phyloP scores from a whole-genome alignment of 352 stramenopile species.

The Globisporangium megalacanthum region DNA sequence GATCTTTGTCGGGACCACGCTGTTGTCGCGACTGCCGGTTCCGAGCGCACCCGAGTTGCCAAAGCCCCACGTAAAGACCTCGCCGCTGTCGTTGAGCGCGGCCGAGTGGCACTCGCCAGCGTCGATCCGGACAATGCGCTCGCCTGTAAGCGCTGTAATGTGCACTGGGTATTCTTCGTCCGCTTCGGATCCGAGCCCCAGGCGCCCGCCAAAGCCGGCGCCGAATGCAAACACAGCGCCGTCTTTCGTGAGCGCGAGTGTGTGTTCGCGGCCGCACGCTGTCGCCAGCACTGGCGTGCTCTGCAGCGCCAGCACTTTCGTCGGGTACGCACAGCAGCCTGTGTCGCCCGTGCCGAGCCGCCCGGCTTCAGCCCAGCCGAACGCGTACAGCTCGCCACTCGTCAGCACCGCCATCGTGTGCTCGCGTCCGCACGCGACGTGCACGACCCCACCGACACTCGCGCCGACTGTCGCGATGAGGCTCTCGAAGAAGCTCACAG shows the following conservation, averaged over 20 bases:
- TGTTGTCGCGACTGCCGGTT: constrained; percentile 54
- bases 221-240: constrained; percentile 69
- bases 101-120: constrained; percentile 81
- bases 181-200: constrained; percentile 58
- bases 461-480: constrained; percentile 33
- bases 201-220: constrained; percentile 66
- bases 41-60: constrained; percentile 77
- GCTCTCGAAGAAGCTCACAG: constrained; percentile 53
- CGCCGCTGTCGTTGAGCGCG: constrained; percentile 48
- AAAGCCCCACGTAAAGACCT: constrained; percentile 86
- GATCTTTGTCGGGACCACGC: constrained; percentile 33
- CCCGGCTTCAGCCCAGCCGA: constrained; percentile 82
- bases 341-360: constrained; percentile 77
- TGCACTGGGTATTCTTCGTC: constrained; percentile 51
- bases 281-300: constrained; percentile 31
- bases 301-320: constrained; percentile 45
- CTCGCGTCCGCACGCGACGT: constrained; percentile 75
- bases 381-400: constrained; percentile 71
- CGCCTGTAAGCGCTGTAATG: constrained; percentile 27
- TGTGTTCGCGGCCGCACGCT: constrained; percentile 81
- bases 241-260: constrained; percentile 44
- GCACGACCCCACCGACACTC: constrained; percentile 28
- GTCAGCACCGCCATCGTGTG: constrained; percentile 76
- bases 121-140: constrained; percentile 44
- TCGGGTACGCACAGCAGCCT: constrained; percentile 52